A percentile compares a stretch with the other conserved stretches of the same genome.
These are phyloP conservation scores for Nicotiana benthamiana DNA, from an alignment of 257 asterid species.

Conservation along the genomic window DNA sequence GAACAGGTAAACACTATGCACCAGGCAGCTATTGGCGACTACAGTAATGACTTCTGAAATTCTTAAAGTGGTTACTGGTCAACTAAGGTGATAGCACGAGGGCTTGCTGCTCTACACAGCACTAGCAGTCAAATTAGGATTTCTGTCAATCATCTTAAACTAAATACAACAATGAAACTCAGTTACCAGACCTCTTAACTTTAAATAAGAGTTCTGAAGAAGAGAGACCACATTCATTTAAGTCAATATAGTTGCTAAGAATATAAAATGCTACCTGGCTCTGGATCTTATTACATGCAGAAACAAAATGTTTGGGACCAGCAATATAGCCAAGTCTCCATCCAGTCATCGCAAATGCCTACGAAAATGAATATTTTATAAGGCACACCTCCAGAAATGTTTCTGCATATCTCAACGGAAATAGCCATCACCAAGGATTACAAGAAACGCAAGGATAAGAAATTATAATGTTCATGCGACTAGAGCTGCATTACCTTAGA, in stretches of 20 bases:
- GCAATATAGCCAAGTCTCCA: slow-evolving; percentile 98
- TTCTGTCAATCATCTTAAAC: not conserved
- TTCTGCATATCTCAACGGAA: not conserved
- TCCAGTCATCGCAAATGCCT: slow-evolving; percentile 98
- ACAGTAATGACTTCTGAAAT: too few species aligned
- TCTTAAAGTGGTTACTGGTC: not conserved
- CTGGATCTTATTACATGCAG: slow-evolving; percentile 92
- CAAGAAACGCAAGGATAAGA: not conserved
- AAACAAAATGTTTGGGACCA: slow-evolving; percentile 87
- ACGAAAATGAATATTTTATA: slow-evolving; percentile 7
- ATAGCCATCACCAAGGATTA: not conserved
- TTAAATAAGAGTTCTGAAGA: not conserved
- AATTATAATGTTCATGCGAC: not conserved
- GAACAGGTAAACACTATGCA: not conserved
- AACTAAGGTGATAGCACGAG: not conserved
- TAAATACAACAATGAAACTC: not conserved
- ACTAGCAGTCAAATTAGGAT: not conserved
- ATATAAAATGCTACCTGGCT: slow-evolving; percentile 55
- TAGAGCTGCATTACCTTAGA: slow-evolving; percentile 55
- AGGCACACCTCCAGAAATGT: slow-evolving; percentile 4
- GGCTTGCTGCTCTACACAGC: not conserved
- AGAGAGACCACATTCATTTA: not conserved
- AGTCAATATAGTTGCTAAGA: not conserved
- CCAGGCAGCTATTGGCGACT: not conserved
- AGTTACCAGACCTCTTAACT: not conserved